Evolutionary conservation across 176 grass and related monocot genomes (phyloP).

Genomic region (Chloris gayana): DNA sequence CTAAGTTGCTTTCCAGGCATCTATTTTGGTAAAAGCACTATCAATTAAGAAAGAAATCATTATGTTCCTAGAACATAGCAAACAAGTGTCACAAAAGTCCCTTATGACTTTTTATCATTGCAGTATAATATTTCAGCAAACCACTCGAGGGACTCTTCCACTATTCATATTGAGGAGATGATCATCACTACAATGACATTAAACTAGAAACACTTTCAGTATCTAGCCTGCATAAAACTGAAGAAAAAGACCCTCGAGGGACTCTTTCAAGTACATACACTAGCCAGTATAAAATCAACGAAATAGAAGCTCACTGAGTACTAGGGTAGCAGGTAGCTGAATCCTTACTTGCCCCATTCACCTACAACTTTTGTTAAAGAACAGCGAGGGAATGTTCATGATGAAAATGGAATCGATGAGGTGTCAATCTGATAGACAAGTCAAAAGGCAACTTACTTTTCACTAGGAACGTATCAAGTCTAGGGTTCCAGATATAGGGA

Average conservation of each 20-base stretch:
- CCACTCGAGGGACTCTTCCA: slow-evolving; percentile 2
- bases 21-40: slow-evolving; percentile 40
- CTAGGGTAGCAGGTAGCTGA: slow-evolving; percentile 1
- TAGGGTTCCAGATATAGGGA: slow-evolving; percentile 78
- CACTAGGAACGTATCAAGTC: slow-evolving; percentile 47
- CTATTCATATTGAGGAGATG: slow-evolving; percentile 16
- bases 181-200: slow-evolving; percentile 28
- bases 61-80: slow-evolving; percentile 16
- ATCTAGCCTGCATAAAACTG: background rate
- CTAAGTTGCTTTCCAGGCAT: slow-evolving; percentile 48
- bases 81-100: slow-evolving; percentile 43
- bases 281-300: slow-evolving; percentile 6
- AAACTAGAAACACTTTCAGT: slow-evolving; percentile 29
- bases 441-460: slow-evolving; percentile 81
- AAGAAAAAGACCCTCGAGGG: background rate
- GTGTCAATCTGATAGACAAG: slow-evolving; percentile 46
- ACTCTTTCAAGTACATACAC: background rate
- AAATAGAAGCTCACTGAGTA: slow-evolving; percentile 32
- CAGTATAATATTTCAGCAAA: slow-evolving; percentile 44
- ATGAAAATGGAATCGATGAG: slow-evolving; percentile 36
- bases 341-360: slow-evolving; percentile 37
- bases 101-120: slow-evolving; percentile 36
- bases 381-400: slow-evolving; percentile 32
- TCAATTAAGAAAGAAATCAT: slow-evolving; percentile 34
- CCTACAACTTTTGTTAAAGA: slow-evolving; percentile 36